Percentiles rank a stretch among this genome's conserved stretches.
phyloP scores from a whole-genome alignment of 2,329 filamentous ascomycete species.

The Epichloe elymi region DNA sequence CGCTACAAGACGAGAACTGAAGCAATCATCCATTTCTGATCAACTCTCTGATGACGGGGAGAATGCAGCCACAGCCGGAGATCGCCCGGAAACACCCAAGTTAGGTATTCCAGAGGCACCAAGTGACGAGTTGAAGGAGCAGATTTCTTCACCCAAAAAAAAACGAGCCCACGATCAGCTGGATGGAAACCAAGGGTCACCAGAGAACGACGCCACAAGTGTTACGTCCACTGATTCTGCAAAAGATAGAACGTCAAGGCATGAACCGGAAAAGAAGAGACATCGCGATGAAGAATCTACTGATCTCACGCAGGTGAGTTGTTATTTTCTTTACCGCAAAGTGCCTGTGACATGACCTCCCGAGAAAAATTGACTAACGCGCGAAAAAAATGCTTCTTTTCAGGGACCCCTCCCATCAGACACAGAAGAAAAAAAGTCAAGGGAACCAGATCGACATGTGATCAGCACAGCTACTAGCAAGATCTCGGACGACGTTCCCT shows the following conservation, averaged over 20 bases:
- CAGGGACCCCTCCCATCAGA: neutral
- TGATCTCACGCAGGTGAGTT: slow-evolving; percentile 21
- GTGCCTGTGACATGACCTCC: neutral
- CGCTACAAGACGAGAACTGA: slow-evolving; percentile 49
- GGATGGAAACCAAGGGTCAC: slow-evolving; percentile 32
- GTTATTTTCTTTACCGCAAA: neutral
- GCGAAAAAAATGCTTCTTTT: neutral
- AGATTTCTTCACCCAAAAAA: slow-evolving; percentile 50
- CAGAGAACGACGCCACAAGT: slow-evolving; percentile 30
- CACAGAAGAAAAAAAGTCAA: neutral
- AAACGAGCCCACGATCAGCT: slow-evolving; percentile 49
- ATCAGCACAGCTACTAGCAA: neutral
- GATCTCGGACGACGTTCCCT: slow-evolving; percentile 29
- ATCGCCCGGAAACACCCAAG: slow-evolving; percentile 21
- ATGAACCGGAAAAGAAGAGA: slow-evolving; percentile 53
- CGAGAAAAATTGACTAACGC: neutral
- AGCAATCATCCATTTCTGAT: slow-evolving; percentile 50
- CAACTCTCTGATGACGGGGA: slow-evolving; percentile 3
- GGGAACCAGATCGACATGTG: neutral
- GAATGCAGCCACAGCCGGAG: slow-evolving; percentile 9
- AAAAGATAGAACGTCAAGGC: slow-evolving; percentile 31
- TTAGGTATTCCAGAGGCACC: slow-evolving; percentile 19
- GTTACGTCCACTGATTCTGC: slow-evolving; percentile 29
- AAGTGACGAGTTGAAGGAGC: slow-evolving; percentile 30
- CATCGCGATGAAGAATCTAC: slow-evolving; percentile 37